Base-by-base conservation (phyloP, 805 yeast species). In the Ogataea neopini region DNA sequence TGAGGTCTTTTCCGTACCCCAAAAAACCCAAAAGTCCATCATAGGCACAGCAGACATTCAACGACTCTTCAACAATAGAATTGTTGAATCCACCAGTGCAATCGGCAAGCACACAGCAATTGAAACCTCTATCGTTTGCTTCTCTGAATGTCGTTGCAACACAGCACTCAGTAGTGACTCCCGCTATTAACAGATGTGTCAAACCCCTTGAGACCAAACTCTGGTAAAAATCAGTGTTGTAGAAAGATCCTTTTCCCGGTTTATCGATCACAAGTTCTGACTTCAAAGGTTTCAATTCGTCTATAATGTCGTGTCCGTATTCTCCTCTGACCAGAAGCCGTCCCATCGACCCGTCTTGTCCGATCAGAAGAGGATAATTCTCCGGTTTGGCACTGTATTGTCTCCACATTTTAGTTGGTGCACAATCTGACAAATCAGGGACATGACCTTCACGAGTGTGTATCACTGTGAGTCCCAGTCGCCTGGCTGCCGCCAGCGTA, bases 161-260 rank as follows among this genome's bases (percentile, higher is more conserved):
- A 45, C 69, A 64, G 49, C 67, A 63, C 49, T 64, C 69, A 1
- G 69, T 62, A 9, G 69, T 64, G n/a, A 64, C 68, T 7, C 69
- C 69, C 26, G 61, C 50, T 13, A 64, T 46, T 17, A 64, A 29
- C 18, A 64, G 32, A 41, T 62, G 66, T 5, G 67, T 62, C 8
- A 64, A 44, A 3, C 68, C 67, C 15, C 62, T 45, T 2, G 64
- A 50, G 3, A 58, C 63, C 15, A 64, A 52, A 7, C 54, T 43
- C 45, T 60, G 62, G 30, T 62, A 61, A 9, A 64, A 45, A 35
- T 61, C 62, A 6, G 69, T 64, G 51, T 64, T 63, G 48, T 60
- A 63, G 44, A 64, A 64, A 1, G 63, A 58, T 10, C 68, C 68
- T 44, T 64, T 63, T 14, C 67, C 69, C 3, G 69, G 67, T 41